Evolutionary conservation across 768 basidiomycete genomes (phyloP), one percentile per base, ranked within the genome.

Genomic region (Termitomyces sp.): DNA sequence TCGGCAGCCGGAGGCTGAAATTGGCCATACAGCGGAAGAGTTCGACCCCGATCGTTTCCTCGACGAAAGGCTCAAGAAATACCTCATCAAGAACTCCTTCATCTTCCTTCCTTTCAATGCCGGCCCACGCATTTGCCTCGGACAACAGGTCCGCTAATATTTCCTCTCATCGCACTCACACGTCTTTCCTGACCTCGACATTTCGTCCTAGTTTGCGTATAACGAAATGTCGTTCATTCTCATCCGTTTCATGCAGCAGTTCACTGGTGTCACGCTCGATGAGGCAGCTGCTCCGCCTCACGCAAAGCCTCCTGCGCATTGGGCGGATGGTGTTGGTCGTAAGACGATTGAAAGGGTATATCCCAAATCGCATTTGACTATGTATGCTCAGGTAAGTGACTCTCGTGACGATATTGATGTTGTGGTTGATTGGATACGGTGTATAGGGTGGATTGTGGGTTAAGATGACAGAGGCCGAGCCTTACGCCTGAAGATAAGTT

Each of bases 11-110:
- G 11, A 27, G 16, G 16, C 17, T 38, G 49, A 38, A 11, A 38
- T 50, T 27, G 23, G 4, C 35, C 5, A 37, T 17, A 27, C 46
- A 86, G 86, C 86, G 4, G 75, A 82, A 46, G 77, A 82, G 64
- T 89, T 88, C 54, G 87, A 90, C 63, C 87, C 87, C 0, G 85
- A 87, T 58, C 80, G 87, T 4, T 89, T 86, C 75, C 72, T 89
- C 43, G 87, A 88, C 64, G 75, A 82, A 10, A 75, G 87, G 10
- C 68, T 87, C 34, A 77, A 82, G 60, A 82, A 81, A 62, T 85
- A 87, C 56, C 74, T 89, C 29, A 72, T 80, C 29, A 77, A 80
- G 37, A 86, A 87, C 60, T 79, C 85, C 0, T 87, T 85, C 71
- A 85, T 87, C 56, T 90, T 90, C 72, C 75, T 88, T 4, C 84